Percentiles rank a stretch among this genome's conserved stretches.
phyloP scores from a whole-genome alignment of 2,329 filamentous ascomycete species.

The Calycina marina region DNA sequence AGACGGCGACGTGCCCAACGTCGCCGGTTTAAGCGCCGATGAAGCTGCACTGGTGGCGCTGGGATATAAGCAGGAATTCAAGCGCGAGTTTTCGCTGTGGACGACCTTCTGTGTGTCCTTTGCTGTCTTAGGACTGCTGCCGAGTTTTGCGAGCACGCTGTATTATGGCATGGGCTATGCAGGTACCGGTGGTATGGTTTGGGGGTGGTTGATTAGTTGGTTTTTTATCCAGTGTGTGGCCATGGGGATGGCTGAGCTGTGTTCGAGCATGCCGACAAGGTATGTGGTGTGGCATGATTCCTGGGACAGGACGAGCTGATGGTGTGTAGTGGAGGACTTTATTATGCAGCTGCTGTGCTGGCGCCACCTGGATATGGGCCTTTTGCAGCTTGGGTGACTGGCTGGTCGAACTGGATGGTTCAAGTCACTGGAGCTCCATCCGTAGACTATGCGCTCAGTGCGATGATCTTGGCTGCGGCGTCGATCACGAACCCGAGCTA shows the following conservation, averaged over 20 bases:
- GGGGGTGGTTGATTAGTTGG: conserved; percentile 65
- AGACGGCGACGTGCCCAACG: conserved; percentile 31
- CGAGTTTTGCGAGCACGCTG: conserved; percentile 57
- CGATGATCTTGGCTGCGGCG: conserved; percentile 57
- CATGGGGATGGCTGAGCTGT: conserved; percentile 55
- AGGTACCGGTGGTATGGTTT: conserved; percentile 50
- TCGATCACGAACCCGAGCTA: conserved; percentile 56
- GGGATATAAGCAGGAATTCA: conserved; percentile 38
- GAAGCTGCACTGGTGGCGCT: conserved; percentile 47
- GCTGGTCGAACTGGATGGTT: conserved; percentile 57
- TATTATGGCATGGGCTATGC: conserved; percentile 54
- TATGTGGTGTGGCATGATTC: conserved; percentile 12
- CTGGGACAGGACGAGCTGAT: conserved; percentile 2
- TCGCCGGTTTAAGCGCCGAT: conserved; percentile 33
- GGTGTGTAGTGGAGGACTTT: conserved; percentile 43
- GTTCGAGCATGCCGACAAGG: conserved; percentile 58
- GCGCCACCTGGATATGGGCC: conserved; percentile 52
- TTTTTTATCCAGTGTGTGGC: conserved; percentile 58
- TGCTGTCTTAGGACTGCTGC: conserved; percentile 55
- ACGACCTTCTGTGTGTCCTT: conserved; percentile 64
- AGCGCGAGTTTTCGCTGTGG: conserved; percentile 58
- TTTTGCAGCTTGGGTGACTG: conserved; percentile 53
- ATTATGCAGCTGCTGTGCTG: conserved; percentile 59
- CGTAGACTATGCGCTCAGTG: conserved; percentile 49
- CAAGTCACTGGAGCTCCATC: conserved; percentile 52